Evolutionary conservation across 306 rosid genomes (phyloP).

Genomic region (Arachis hypogaea): DNA sequence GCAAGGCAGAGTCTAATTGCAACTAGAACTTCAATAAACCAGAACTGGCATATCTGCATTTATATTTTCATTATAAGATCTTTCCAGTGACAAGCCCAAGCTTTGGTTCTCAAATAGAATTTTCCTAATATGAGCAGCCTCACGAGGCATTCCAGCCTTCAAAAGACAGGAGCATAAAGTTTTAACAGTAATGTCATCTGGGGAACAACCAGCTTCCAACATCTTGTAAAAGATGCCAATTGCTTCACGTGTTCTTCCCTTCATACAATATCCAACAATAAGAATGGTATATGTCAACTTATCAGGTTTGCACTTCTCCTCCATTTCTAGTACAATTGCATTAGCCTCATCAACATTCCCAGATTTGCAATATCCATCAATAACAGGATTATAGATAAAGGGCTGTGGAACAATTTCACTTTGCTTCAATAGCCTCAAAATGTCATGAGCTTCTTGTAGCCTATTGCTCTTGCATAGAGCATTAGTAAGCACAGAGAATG

Average conservation of each 20-base stretch:
- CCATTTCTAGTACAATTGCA: slow-evolving; percentile 72
- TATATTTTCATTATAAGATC: slow-evolving; percentile 33
- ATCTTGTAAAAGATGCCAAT: slow-evolving; percentile 71
- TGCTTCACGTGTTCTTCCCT: slow-evolving; percentile 77
- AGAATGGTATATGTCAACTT: slow-evolving; percentile 85
- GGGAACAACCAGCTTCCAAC: slow-evolving; percentile 67
- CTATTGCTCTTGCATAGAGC: slow-evolving; percentile 77
- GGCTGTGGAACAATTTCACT: slow-evolving; percentile 55
- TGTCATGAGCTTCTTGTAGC: slow-evolving; percentile 64
- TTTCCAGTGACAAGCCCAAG: slow-evolving; percentile 28
- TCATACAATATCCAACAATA: slow-evolving; percentile 88
- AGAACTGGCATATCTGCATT: slow-evolving; percentile 53
- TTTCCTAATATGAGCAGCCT: slow-evolving; percentile 63
- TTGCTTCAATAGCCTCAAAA: slow-evolving; percentile 59
- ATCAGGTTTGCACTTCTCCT: slow-evolving; percentile 69
- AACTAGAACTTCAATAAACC: slow-evolving; percentile 39
- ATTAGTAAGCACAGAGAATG: slow-evolving; percentile 72
- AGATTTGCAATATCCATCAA: slow-evolving; percentile 85
- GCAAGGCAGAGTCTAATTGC: slow-evolving; percentile 19
- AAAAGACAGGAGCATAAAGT: slow-evolving; percentile 71
- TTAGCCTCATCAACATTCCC: slow-evolving; percentile 88
- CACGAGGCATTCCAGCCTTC: slow-evolving; percentile 87
- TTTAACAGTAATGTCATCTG: slow-evolving; percentile 67
- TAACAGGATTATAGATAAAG: slow-evolving; percentile 77
- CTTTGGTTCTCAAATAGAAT: slow-evolving; percentile 44